Conservation (phyloP, 2,329 filamentous ascomycete genomes). For the Peltaster fructicola region DNA sequence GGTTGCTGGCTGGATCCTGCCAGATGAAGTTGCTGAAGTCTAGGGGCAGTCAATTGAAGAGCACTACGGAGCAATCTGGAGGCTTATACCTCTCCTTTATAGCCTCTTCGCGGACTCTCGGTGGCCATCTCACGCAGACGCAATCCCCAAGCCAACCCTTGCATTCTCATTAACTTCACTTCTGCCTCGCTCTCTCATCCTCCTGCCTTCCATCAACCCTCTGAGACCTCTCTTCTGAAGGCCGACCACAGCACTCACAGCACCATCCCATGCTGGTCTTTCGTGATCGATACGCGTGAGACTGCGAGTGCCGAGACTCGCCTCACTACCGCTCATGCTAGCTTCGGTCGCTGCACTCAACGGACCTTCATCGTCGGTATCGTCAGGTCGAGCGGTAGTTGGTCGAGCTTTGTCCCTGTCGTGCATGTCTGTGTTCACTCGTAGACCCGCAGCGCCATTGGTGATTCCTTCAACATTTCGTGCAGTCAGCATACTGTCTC, state of each 20-base stretch:
- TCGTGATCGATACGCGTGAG: constrained; percentile 25
- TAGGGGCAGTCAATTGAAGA: no score
- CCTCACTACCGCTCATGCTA: constrained; percentile 18
- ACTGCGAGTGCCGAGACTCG: constrained; percentile 17
- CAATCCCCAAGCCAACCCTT: constrained; percentile 21
- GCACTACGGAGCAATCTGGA: no score
- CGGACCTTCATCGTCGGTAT: constrained; percentile 20
- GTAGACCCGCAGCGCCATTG: constrained; percentile 19
- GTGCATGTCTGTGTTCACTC: constrained; percentile 33
- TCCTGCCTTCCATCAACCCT: constrained; percentile 83
- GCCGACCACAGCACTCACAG: constrained; percentile 80
- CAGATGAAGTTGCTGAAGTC: no score
- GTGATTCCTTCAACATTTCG: constrained; percentile 19
- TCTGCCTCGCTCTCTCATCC: constrained; percentile 56
- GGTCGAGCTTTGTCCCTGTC: constrained; percentile 20
- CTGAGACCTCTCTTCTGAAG: constrained; percentile 83
- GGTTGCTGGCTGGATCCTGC: no score
- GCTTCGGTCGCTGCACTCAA: constrained; percentile 18
- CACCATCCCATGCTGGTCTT: constrained; percentile 59
- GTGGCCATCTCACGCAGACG: constrained; percentile 7
- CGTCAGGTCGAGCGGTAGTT: no score
- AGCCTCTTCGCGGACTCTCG: no score
- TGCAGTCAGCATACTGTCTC: constrained; percentile 10
- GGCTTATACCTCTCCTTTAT: no score
- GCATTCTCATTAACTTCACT: constrained; percentile 19